phyloP scores from a whole-genome alignment of 805 yeast species.

The Lipomyces yamadae region DNA sequence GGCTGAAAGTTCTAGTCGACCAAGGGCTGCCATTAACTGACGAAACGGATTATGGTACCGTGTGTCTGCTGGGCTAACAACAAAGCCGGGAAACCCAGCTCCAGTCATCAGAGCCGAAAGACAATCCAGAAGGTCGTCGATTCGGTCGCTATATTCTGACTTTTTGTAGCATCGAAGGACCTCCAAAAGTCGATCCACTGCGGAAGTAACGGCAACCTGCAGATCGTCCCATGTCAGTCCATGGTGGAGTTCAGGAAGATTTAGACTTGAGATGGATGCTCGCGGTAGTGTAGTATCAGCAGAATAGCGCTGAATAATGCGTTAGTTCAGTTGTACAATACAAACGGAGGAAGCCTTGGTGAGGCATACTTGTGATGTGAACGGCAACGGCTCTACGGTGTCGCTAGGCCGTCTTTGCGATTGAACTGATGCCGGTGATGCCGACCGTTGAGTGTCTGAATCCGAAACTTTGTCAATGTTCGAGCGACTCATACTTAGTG shows the following conservation, averaged over 20 bases:
- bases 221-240: slow-evolving; percentile 22
- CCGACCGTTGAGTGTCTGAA: not conserved
- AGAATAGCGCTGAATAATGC: not conserved
- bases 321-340: not conserved
- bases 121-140: slow-evolving; percentile 23
- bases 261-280: not conserved
- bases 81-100: slow-evolving; percentile 30
- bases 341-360: not conserved
- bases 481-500: slow-evolving; percentile 6
- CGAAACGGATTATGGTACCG: slow-evolving; percentile 7
- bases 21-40: slow-evolving; percentile 27
- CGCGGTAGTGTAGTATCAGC: not conserved
- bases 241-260: not conserved
- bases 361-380: not conserved
- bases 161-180: slow-evolving; percentile 4
- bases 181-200: slow-evolving; percentile 13
- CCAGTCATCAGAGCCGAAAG: slow-evolving; percentile 21
- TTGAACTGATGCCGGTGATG: not conserved
- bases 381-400: not conserved
- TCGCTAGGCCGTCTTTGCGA: not conserved
- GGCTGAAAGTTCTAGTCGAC: slow-evolving; percentile 17
- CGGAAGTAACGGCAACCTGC: slow-evolving; percentile 6
- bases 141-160: slow-evolving; percentile 7
- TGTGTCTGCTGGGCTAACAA: slow-evolving; percentile 16
- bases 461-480: slow-evolving; percentile 2